These are phyloP conservation scores for Cenchrus purpureus DNA, from an alignment of 176 grass and related monocot species.

Conservation along the genomic window DNA sequence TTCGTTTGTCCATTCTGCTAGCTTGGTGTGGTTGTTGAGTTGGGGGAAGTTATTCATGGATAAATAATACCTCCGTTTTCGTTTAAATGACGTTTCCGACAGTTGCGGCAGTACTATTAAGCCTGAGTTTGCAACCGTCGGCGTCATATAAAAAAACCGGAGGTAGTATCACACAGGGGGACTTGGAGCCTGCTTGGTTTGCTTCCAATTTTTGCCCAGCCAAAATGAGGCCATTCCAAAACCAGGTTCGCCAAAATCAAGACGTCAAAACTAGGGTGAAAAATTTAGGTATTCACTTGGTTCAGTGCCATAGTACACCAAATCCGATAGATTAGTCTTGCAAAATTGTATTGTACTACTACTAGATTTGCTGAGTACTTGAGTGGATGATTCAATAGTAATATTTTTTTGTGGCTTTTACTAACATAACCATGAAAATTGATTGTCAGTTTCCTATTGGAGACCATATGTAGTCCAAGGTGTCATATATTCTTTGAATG, in stretches of 20 bases:
- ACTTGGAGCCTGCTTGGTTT: too few relatives aligned
- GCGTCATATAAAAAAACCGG: too few relatives aligned
- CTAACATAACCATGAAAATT: neutral
- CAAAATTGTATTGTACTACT: neutral
- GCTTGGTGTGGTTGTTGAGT: neutral
- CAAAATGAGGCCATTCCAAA: too few relatives aligned
- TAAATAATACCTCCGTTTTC: too few relatives aligned
- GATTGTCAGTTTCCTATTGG: neutral
- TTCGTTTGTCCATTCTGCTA: neutral
- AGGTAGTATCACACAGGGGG: too few relatives aligned
- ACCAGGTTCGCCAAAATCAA: too few relatives aligned
- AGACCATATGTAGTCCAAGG: neutral
- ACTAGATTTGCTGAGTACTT: constrained; percentile 1
- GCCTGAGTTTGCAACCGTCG: too few relatives aligned
- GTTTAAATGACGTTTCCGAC: too few relatives aligned
- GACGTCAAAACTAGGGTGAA: too few relatives aligned
- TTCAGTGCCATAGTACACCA: neutral
- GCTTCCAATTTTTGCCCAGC: too few relatives aligned
- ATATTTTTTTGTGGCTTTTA: neutral
- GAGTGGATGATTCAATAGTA: neutral
- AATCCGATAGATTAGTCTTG: neutral
- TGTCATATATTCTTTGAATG: constrained; percentile 4
- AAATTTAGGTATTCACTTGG: too few relatives aligned
- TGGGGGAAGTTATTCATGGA: neutral
- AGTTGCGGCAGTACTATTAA: too few relatives aligned